Percentiles rank a stretch among this genome's conserved stretches.
Conservation (phyloP, 2,329 filamentous ascomycete genomes). For the Paracorniculantispora psalliotae region DNA sequence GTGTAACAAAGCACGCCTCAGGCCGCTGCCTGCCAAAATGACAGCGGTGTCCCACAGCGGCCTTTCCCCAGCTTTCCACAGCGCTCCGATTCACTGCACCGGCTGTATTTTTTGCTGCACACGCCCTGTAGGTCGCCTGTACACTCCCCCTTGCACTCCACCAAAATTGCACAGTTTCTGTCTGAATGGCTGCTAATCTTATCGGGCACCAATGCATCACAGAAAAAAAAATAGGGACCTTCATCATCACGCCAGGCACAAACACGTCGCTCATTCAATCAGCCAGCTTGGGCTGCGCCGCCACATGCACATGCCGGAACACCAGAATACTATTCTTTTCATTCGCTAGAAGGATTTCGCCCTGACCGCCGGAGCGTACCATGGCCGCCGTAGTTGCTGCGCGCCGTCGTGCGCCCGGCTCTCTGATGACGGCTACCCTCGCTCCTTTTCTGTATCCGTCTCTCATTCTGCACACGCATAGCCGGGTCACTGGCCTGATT, state of each 20-base stretch:
- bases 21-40: background rate
- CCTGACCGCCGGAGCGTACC: background rate
- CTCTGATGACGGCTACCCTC: conserved; percentile 22
- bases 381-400: conserved; percentile 4
- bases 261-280: background rate
- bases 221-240: background rate
- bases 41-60: too few relatives aligned
- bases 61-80: background rate
- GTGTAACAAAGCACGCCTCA: background rate
- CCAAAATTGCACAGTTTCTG: background rate
- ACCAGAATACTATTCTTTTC: background rate
- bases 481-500: background rate
- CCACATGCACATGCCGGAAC: background rate
- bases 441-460: conserved; percentile 47
- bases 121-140: background rate
- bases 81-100: background rate
- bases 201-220: conserved; percentile 2
- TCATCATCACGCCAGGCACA: background rate
- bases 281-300: background rate
- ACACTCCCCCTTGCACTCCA: background rate
- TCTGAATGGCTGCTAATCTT: background rate
- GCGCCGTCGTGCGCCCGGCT: background rate
- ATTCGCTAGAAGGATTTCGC: background rate
- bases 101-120: too few relatives aligned
- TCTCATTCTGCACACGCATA: conserved; percentile 28